Base-by-base conservation (phyloP, 345 rosid genomes). In the Excoecaria cochinchinensis region DNA sequence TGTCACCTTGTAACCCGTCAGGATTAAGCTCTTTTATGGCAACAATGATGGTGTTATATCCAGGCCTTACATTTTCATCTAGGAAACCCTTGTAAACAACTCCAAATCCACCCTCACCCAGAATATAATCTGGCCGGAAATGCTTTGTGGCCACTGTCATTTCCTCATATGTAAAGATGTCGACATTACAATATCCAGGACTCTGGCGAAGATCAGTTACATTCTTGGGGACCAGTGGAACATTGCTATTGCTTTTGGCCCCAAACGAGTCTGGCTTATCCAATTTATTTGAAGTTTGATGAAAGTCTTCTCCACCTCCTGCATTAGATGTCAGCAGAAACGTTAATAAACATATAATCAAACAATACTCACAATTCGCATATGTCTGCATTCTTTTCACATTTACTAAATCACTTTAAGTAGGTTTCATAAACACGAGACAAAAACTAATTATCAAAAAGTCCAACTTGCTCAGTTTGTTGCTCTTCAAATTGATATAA, bases 31-130 rank as follows among this genome's bases (percentile, higher is more conserved):
- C 91, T 86, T 95, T 95, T 63, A 95, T 88, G 42, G 98, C 99
- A 66, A 95, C 99, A 70, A 73, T 63, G 0, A 89, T 87, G 50
- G 91, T 82, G 65, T 78, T 71, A 77, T 85, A 91, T 63, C 90
- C 97, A 58, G 77, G 75, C 80, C 95, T 87, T 53, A 92, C 86
- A 51, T 56, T 84, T 59, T 84, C 90, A 77, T 95, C 97, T 47
- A 95, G 76, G 64, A 91, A 84, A 67, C 98, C 98, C 82, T 89
- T 93, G 58, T 93, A 92, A 55, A 95, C 99, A 51, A 89, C 89
- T 25, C 99, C 99, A 58, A 95, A 95, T 16, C 99, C 99, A 61
- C 99, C 99, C 57, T 93, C 97, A 0, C 99, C 99, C 1, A 95
- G 91, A 31, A 95, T 90, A 71, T 79, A 87, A 84, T 93, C 96